Conservation (phyloP, 768 basidiomycete genomes). For the Rhizopogon sp. region DNA sequence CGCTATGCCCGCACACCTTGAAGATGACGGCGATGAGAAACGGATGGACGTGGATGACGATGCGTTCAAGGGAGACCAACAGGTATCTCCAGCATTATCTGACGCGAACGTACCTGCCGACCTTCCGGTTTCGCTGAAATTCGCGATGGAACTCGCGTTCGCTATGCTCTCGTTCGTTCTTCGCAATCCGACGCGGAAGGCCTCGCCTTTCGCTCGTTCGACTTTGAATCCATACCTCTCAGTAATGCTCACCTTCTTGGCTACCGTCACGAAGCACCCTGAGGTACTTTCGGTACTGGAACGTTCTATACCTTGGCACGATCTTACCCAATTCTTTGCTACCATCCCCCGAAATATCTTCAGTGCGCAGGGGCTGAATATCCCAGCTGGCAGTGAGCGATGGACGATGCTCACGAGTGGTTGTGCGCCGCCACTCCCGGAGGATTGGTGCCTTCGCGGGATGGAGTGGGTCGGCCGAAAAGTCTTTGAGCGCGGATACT, state of each 20-base stretch:
- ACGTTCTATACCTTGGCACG: constrained; percentile 80
- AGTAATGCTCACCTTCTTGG: constrained; percentile 82
- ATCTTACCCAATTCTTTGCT: constrained; percentile 62
- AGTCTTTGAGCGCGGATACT: constrained; percentile 91
- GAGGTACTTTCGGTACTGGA: constrained; percentile 61
- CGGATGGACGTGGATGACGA: constrained; percentile 67
- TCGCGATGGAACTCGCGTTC: constrained; percentile 77
- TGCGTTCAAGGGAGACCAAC: constrained; percentile 16
- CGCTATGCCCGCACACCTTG: constrained; percentile 15
- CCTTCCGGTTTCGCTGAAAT: constrained; percentile 60
- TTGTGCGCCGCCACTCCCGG: constrained; percentile 69
- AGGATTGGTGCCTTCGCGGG: constrained; percentile 94
- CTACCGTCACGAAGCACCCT: constrained; percentile 65
- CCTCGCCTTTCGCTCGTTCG: constrained; percentile 49
- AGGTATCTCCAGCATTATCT: constrained; percentile 22
- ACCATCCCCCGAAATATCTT: constrained; percentile 51
- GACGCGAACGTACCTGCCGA: constrained; percentile 36
- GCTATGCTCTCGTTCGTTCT: constrained; percentile 71
- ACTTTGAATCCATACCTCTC: constrained; percentile 84
- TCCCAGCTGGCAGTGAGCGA: constrained; percentile 37
- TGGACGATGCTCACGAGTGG: constrained; percentile 68
- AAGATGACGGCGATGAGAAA: constrained; percentile 39
- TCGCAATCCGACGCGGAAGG: constrained; percentile 52
- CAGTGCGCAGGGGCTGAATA: constrained; percentile 37
- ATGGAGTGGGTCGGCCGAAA: constrained; percentile 94